A percentile compares a stretch with the other conserved stretches of the same genome.
phyloP scores from a whole-genome alignment of 192 early-diverging fungal species.

The Umbelopsis ramanniana region DNA sequence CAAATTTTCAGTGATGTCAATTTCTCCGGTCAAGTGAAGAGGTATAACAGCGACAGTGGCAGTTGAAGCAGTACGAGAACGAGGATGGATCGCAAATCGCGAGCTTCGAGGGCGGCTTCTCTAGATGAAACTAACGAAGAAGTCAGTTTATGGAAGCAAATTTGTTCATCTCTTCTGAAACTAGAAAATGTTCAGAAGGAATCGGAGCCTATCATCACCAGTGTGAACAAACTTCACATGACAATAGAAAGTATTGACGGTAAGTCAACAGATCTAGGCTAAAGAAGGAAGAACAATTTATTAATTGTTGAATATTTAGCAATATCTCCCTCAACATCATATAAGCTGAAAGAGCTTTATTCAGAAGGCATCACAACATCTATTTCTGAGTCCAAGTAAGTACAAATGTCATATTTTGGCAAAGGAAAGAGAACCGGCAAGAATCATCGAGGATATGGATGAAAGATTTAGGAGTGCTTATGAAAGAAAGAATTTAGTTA shows the following conservation, averaged over 20 bases:
- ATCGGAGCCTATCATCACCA: conserved; percentile 29
- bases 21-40: neutral
- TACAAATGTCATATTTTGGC: neutral
- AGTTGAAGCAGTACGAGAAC: conserved; percentile 13
- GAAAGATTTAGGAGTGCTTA: neutral
- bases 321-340: conserved; percentile 2
- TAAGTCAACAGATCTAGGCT: neutral
- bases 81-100: conserved; percentile 43
- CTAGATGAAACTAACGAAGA: conserved; percentile 43
- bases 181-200: conserved; percentile 41
- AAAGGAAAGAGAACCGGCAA: neutral
- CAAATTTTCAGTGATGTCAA: neutral
- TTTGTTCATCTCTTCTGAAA: conserved; percentile 41
- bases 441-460: too few species aligned
- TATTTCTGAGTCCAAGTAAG: conserved; percentile 26
- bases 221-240: conserved; percentile 36
- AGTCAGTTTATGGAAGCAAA: conserved; percentile 41
- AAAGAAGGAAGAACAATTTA: neutral
- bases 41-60: neutral
- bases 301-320: neutral
- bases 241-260: conserved; percentile 30
- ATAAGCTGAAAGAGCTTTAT: conserved; percentile 24
- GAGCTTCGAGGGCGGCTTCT: conserved; percentile 39
- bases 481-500: neutral
- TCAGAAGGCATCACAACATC: conserved; percentile 19